Base-by-base conservation (phyloP, 495 filamentous ascomycete species). In the Lentithecium fluviatile region DNA sequence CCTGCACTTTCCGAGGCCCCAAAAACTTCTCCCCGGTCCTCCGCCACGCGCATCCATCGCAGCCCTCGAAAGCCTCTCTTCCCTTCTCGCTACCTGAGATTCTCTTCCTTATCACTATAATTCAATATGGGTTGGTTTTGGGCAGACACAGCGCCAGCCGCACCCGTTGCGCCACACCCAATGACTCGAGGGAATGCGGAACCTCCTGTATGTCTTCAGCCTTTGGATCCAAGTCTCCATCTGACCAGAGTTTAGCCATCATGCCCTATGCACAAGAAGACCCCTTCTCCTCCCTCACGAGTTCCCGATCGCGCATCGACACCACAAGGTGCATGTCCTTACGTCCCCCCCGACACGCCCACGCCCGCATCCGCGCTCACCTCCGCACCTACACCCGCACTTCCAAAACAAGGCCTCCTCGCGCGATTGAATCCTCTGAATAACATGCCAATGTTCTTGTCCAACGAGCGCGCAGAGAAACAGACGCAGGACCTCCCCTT, bases 91-190 rank as follows among this genome's bases (percentile, higher is more conserved):
- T 1, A 46, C 32, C 12, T 40, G 17, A 2, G n/a, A 21, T 19
- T 19, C 20, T n/a, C 21, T 2, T 54, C 13, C 29, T 17, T 38
- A 19, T 13, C 2, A 45, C 53, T 52, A 40, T 12, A 19, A 48
- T 5, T 55, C 52, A 70, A 20, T 45, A 97, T 98, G 94, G 94
- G 94, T 62, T 98, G 95, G 95, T 98, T 98, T 67, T 98, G 94
- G 94, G 88, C 91, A 75, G 91, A 98, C 64, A 71, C 82, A 46
- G 72, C 71, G 55, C 77, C 73, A 26, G 52, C 70, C 46, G 65
- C 68, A 45, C 70, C 82, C 6, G 60, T 74, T 61, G 74, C 78
- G 45, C 75, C 80, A 32, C 80, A 75, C 65, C 73, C 71, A 52
- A 67, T 71, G 24, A 66, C 76, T 45, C 65, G 67, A 50, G 69